Conservation (phyloP, 805 yeast genomes). For the Dipodascopsis tothii region DNA sequence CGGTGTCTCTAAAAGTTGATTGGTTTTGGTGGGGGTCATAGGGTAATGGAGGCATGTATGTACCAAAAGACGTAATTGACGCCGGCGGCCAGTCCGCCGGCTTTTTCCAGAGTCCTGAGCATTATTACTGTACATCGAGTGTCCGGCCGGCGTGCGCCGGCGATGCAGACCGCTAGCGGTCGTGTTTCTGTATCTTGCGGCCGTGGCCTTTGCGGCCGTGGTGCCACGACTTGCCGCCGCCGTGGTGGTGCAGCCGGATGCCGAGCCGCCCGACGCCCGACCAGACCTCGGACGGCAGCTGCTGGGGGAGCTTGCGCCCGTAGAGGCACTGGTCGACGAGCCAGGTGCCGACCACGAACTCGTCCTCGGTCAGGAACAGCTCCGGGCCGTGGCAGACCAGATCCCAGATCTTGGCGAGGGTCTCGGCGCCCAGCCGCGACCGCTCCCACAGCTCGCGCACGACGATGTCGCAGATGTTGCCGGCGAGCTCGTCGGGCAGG, state of each 20-base stretch:
- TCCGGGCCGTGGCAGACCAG: constrained; percentile 50
- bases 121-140: no score
- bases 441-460: constrained; percentile 77
- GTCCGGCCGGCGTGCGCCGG: no score
- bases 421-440: constrained; percentile 59
- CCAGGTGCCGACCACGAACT: constrained; percentile 97
- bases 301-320: constrained; percentile 79
- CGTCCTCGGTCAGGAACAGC: constrained; percentile 69
- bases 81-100: no score
- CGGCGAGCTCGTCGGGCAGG: constrained; percentile 9
- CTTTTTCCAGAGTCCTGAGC: no score
- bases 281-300: constrained; percentile 68
- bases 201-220: no score
- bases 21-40: no score
- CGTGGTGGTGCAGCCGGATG: constrained; percentile 26
- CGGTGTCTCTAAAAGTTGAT: no score
- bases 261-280: constrained; percentile 51
- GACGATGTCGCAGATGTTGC: constrained; percentile 34
- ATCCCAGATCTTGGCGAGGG: constrained; percentile 58
- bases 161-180: no score
- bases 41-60: no score
- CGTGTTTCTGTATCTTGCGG: no score
- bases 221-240: no score
- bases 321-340: constrained; percentile 90
- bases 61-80: no score